phyloP scores from a whole-genome alignment of 768 basidiomycete genomes.

The Termitomyces sp. region DNA sequence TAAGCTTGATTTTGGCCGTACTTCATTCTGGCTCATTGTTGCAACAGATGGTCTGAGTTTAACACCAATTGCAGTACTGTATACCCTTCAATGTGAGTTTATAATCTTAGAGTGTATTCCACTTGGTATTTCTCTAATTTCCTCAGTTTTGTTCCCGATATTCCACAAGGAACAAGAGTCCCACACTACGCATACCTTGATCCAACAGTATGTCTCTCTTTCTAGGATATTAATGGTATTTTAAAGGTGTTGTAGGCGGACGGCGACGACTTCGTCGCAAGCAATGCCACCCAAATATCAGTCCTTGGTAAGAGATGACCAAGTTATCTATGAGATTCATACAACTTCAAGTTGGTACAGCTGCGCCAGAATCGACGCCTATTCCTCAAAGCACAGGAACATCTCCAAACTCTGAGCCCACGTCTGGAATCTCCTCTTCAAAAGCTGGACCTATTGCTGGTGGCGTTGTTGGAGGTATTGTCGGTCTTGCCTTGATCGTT shows the following conservation, averaged over 20 bases:
- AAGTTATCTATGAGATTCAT: neutral
- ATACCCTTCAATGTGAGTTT: slow-evolving; percentile 30
- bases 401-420: neutral
- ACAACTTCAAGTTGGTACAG: slow-evolving; percentile 15
- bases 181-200: slow-evolving; percentile 50
- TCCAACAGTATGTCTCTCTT: slow-evolving; percentile 29
- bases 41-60: slow-evolving; percentile 45
- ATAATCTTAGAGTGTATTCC: neutral
- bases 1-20: slow-evolving; percentile 15
- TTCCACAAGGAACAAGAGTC: slow-evolving; percentile 40
- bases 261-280: slow-evolving; percentile 30
- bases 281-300: slow-evolving; percentile 20
- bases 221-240: neutral
- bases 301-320: slow-evolving; percentile 16
- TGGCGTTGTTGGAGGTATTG: slow-evolving; percentile 57
- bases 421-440: slow-evolving; percentile 11
- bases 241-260: slow-evolving; percentile 17
- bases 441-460: slow-evolving; percentile 57
- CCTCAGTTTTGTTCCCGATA: slow-evolving; percentile 28
- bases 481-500: slow-evolving; percentile 40
- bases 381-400: slow-evolving; percentile 20
- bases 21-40: neutral
- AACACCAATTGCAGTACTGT: slow-evolving; percentile 41
- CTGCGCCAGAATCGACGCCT: slow-evolving; percentile 33
- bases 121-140: neutral